Percentiles rank a stretch among this genome's conserved stretches.
Evolutionary conservation across 352 stramenopile species (phyloP).

Genomic region (Phytopythium litorale): DNA sequence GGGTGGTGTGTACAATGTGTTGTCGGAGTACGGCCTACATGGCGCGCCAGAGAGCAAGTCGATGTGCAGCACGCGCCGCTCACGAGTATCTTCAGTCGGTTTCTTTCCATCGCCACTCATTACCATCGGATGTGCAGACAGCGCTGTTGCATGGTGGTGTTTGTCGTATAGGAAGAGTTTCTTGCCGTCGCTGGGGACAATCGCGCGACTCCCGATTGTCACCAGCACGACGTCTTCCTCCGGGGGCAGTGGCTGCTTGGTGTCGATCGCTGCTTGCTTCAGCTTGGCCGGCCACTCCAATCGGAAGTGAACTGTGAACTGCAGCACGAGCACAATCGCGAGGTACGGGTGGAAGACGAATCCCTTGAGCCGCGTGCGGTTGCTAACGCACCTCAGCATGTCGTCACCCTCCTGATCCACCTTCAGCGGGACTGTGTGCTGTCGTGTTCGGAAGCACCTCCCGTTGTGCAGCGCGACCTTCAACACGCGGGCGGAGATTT

Average conservation of each 20-base stretch:
- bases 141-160: constrained; percentile 31
- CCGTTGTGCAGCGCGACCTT: constrained; percentile 90
- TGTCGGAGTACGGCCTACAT: constrained; percentile 72
- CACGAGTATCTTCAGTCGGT: constrained; percentile 12
- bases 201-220: constrained; percentile 58
- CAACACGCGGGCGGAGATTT: constrained; percentile 72
- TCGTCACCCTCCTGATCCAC: constrained; percentile 65
- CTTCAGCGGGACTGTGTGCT: constrained; percentile 69
- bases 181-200: constrained; percentile 73
- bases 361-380: constrained; percentile 52
- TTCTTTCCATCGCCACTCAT: constrained; percentile 12
- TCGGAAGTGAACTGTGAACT: constrained; percentile 86
- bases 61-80: constrained; percentile 51
- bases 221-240: constrained; percentile 78
- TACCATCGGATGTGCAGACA: constrained; percentile 14
- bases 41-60: constrained; percentile 58
- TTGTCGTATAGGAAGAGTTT: constrained; percentile 74
- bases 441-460: constrained; percentile 61
- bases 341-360: constrained; percentile 78
- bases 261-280: constrained; percentile 57
- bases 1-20: constrained; percentile 62
- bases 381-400: constrained; percentile 42
- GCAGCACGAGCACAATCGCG: constrained; percentile 79
- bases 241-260: constrained; percentile 42
- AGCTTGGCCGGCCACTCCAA: constrained; percentile 62